Evolutionary conservation across 495 filamentous ascomycete species (phyloP), one percentile per base, ranked within the genome.

Genomic region (Apodospora peruviana): DNA sequence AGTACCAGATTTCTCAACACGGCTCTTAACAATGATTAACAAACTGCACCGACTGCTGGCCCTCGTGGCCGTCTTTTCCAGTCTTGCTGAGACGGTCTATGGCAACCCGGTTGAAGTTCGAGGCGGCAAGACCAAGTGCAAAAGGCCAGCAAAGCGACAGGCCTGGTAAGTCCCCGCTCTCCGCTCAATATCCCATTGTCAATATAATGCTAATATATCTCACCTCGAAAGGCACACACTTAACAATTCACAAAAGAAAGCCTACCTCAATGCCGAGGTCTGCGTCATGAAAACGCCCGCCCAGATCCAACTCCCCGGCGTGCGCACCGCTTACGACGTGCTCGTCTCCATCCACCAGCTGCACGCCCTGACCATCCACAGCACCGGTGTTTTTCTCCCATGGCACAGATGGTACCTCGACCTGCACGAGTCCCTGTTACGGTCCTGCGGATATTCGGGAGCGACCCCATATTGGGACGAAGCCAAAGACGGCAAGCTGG

Each of bases 401-500:
- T 78, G 74, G 65, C 75, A 79, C 53, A 61, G 76, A 39, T 72
- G 73, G 44, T 71, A 72, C 40, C 24, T 74, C 5, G 51, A 61
- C 18, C 51, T 66, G 2, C 74, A 74, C 37, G 75, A 75, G 51
- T 60, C 62, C 9, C 49, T 79, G 27, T 51, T 60, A 37, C 55
- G 66, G 3, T 66, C 69, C 44, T 78, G 76, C 47, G 59, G 61
- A 20, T 79, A 72, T 52, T 53, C 38, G 12, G 72, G 72, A 4
- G 59, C 61, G 9, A 57, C 71, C 19, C 71, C 74, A 66, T 76
- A 75, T 46, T 76, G 73, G 73, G 65, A 75, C 42, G 73, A 75
- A 42, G n/a, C 56, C 8, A 68, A 73, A 14, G 71, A 71, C 39
- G 41, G 39, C 11, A 71, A 73, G 37, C 62, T 68, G n/a, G 71